Base-by-base conservation (phyloP, 192 early-diverging fungal genomes). In the Funneliformis mosseae region DNA sequence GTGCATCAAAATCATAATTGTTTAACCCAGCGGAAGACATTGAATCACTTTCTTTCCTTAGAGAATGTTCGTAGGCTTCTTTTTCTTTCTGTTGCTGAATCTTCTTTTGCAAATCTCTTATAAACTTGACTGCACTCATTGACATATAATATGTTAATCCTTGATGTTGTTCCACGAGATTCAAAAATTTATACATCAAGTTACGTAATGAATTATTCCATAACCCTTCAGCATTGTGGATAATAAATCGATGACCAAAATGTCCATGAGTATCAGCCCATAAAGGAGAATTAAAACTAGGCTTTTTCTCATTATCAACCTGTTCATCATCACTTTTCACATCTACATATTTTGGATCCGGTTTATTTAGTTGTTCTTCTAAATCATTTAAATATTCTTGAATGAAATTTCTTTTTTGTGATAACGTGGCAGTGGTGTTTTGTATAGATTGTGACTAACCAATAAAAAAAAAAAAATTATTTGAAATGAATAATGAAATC, bases 181-280 rank as follows among this genome's bases (percentile, higher is more conserved):
- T 91, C 66, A 95, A 61, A 67, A 94, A 91, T 70, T 91, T 86
- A 86, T 96, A 94, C 5, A 96, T 78, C 43, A 92, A 86, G 81
- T 98, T 96, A 38, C 96, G 91, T 11, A 98, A 90, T 41, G 90
- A 88, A 60, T 89, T 90, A 70, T 95, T 98, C 95, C 95, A 98
- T 21, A 96, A 87, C 50, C 95, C 83, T 63, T 93, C 89, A 2
- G 95, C 88, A 69, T 95, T 96, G 84, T 98, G 96, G 0, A 95
- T 90, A 83, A 97, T 85, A 77, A 91, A 96, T 27, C 92, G 87
- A 81, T 93, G 91, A 42, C 91, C 86, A 79, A 95, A 97, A 43
- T 86, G 77, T 11, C 85, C 83, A 72, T 84, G 81, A 5, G 74
- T 18, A 14, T 86, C 80, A 33, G 84, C 85, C 85, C 87, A 86